These are phyloP conservation scores for Eremothecium cymbalariae DNA, from an alignment of 1,139 yeast species.

Conservation along the genomic window DNA sequence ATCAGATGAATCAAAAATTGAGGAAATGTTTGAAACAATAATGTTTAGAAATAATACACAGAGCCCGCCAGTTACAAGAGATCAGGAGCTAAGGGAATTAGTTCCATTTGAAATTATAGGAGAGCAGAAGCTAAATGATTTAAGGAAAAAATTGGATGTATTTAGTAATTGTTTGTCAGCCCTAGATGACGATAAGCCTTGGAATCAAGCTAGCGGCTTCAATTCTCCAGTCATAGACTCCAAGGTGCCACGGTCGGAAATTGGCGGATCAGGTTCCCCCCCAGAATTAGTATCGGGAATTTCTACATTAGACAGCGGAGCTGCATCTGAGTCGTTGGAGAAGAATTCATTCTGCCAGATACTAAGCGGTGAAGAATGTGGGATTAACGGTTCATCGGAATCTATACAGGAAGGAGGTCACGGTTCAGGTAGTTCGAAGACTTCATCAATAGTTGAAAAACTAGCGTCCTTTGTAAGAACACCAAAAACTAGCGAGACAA, in stretches of 20 bases:
- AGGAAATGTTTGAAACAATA: conserved; percentile 6
- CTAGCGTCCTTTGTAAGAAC: conserved; percentile 4
- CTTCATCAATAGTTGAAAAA: conserved; percentile 5
- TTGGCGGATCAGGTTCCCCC: conserved; percentile 6
- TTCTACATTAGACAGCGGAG: conserved; percentile 4
- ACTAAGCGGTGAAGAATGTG: conserved; percentile 4
- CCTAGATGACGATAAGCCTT: conserved; percentile 4
- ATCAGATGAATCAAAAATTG: conserved; percentile 4
- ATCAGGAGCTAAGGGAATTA: conserved; percentile 6
- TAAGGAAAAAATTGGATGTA: conserved; percentile 5
- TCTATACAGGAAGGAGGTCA: conserved; percentile 2
- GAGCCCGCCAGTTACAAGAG: conserved; percentile 7
- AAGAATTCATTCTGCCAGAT: conserved; percentile 3
- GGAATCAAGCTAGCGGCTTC: conserved; percentile 5
- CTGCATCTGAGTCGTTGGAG: conserved; percentile 1
- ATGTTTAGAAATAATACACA: conserved; percentile 3
- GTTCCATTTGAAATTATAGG: conserved; percentile 9
- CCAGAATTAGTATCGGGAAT: conserved; percentile 5
- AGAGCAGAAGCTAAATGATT: conserved; percentile 4
- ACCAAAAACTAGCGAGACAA: conserved; percentile 4
- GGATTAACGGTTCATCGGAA: conserved; percentile 3
- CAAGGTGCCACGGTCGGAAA: conserved; percentile 3
- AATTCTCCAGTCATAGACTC: conserved; percentile 1
- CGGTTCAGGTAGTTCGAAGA: conserved; percentile 2
- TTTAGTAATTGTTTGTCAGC: conserved; percentile 5